Percentiles rank a stretch among this genome's conserved stretches.
phyloP scores from a whole-genome alignment of 1,139 yeast species.

The Zygoascus sp. region DNA sequence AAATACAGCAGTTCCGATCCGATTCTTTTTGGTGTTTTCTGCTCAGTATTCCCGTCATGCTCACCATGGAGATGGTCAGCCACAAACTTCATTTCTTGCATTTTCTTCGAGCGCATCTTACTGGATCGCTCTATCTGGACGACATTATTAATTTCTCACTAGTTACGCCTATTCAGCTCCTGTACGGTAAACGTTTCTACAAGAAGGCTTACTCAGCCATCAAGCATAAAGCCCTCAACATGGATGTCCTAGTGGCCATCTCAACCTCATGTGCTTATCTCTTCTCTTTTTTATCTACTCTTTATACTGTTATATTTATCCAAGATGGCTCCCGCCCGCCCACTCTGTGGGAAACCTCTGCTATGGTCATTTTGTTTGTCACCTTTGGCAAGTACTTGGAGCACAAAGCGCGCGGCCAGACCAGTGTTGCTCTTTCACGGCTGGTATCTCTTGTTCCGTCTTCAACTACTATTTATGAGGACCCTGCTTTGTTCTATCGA shows the following conservation, averaged over 20 bases:
- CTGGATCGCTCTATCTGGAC: conserved; percentile 38
- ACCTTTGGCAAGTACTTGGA: conserved; percentile 88
- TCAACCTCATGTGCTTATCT: conserved; percentile 76
- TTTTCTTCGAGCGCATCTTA: conserved; percentile 25
- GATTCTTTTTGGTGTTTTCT: conserved; percentile 50
- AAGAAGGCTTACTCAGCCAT: conserved; percentile 62
- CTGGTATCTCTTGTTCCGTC: conserved; percentile 79
- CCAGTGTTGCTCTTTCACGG: conserved; percentile 80
- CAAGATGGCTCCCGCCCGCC: conserved; percentile 47
- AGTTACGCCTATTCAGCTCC: conserved; percentile 65
- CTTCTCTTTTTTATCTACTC: conserved; percentile 63
- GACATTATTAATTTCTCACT: conserved; percentile 59
- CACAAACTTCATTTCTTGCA: conserved; percentile 26
- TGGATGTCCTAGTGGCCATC: conserved; percentile 86
- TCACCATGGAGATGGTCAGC: conserved; percentile 44
- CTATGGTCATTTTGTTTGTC: conserved; percentile 79
- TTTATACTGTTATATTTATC: conserved; percentile 39
- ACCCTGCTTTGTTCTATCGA: conserved; percentile 18
- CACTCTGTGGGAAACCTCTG: conserved; percentile 80
- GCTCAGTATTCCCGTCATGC: conserved; percentile 61
- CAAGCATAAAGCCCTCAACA: conserved; percentile 74
- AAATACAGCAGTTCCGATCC: conserved; percentile 63
- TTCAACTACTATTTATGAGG: conserved; percentile 53
- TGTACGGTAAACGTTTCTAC: conserved; percentile 61
- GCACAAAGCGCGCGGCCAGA: conserved; percentile 88